Conservation (phyloP, 2,329 filamentous ascomycete species). For the Fusarium lateritium region DNA sequence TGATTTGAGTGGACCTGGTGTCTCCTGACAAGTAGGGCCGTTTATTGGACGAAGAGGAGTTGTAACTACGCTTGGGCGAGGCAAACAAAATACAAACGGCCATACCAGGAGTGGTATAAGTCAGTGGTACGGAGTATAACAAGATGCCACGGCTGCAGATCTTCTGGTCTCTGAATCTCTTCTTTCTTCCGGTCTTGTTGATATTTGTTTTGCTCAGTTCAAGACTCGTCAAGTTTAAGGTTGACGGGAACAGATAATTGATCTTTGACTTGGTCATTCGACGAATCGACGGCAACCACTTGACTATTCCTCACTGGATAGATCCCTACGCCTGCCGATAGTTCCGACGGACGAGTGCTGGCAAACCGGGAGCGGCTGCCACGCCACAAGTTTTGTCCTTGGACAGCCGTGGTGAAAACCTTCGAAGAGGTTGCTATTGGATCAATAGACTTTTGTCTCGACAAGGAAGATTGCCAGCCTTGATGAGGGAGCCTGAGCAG, state of each 20-base stretch:
- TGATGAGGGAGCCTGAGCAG: constrained; percentile 28
- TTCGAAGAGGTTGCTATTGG: constrained; percentile 3
- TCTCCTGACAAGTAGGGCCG: constrained; percentile 27
- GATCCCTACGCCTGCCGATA: constrained; percentile 15
- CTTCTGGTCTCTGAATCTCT: constrained; percentile 25
- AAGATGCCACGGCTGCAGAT: constrained; percentile 41
- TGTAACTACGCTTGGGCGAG: constrained; percentile 17
- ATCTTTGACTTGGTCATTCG: constrained; percentile 13
- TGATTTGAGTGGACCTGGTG: constrained; percentile 30
- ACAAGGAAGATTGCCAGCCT: constrained; percentile 12
- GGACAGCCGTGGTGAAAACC: neutral
- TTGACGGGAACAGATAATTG: constrained; percentile 10
- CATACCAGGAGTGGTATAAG: constrained; percentile 41
- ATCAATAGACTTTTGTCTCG: constrained; percentile 7
- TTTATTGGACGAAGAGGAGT: constrained; percentile 35
- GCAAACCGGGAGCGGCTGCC: constrained; percentile 22
- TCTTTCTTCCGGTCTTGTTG: constrained; percentile 21
- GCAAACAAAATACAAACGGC: constrained; percentile 42
- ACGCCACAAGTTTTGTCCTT: constrained; percentile 21
- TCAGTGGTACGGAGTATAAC: constrained; percentile 47
- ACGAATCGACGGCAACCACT: constrained; percentile 7
- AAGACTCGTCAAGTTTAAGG: constrained; percentile 2
- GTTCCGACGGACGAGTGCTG: constrained; percentile 38
- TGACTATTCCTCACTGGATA: constrained; percentile 14
- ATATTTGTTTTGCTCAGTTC: constrained; percentile 3